Evolutionary conservation across 805 yeast species (phyloP).

Genomic region (Candida endomychidarum): DNA sequence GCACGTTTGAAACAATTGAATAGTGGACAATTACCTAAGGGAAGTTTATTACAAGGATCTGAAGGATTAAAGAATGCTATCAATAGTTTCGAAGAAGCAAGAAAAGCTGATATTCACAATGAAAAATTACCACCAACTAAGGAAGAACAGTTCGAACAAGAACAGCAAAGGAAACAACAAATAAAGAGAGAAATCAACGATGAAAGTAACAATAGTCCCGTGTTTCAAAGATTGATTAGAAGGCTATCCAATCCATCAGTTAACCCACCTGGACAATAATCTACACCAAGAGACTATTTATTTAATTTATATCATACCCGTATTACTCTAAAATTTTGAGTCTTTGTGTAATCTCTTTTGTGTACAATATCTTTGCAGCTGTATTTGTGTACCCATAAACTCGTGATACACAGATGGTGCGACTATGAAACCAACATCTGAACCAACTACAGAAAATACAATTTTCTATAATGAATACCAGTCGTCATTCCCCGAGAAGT

Average conservation of each 20-base stretch:
- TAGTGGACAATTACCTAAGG: conserved; percentile 82
- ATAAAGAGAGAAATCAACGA: conserved; percentile 36
- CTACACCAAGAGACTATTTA: background rate
- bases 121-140: conserved; percentile 85
- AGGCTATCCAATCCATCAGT: conserved; percentile 25
- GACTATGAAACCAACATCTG: conserved; percentile 13
- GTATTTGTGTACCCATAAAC: too few relatives aligned
- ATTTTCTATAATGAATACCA: conserved; percentile 31
- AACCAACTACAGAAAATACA: conserved; percentile 44
- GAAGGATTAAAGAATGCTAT: conserved; percentile 75
- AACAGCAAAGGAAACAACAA: conserved; percentile 46
- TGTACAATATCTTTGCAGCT: too few relatives aligned
- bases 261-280: background rate
- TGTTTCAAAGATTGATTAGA: conserved; percentile 38
- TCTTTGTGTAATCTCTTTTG: too few relatives aligned
- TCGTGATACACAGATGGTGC: too few relatives aligned
- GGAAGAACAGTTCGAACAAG: conserved; percentile 51
- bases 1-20: conserved; percentile 70
- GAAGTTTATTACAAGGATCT: conserved; percentile 78
- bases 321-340: background rate
- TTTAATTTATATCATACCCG: conserved; percentile 1
- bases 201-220: conserved; percentile 31
- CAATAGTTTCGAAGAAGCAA: conserved; percentile 78
- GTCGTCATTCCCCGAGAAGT: conserved; percentile 39
- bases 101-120: conserved; percentile 72